Evolutionary conservation across 2,329 filamentous ascomycete genomes (phyloP).

Genomic region (Apiospora hydei): DNA sequence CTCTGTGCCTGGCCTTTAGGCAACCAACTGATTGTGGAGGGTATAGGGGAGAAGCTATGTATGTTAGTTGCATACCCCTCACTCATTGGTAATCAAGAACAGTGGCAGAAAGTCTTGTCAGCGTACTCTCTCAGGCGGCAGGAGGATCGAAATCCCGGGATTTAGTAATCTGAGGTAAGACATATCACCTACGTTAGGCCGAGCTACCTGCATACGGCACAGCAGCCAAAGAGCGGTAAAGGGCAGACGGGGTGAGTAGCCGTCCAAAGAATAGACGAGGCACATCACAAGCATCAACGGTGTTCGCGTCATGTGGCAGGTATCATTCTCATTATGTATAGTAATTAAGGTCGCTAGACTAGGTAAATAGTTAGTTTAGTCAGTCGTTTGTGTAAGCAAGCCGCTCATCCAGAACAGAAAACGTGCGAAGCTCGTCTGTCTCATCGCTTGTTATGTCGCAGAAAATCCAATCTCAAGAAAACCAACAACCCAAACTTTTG

Average conservation of each 20-base stretch:
- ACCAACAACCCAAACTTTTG: background rate
- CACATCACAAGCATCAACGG: no score
- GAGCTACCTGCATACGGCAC: background rate
- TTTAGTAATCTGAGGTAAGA: background rate
- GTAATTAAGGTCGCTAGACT: slow-evolving; percentile 16
- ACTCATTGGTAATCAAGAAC: background rate
- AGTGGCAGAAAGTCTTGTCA: background rate
- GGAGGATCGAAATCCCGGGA: background rate
- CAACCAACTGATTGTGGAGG: background rate
- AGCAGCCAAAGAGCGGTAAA: background rate
- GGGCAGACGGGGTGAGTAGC: no score
- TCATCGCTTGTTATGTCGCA: background rate
- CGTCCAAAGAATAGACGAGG: no score
- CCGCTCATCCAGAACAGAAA: background rate
- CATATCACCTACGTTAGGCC: no score
- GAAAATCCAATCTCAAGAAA: background rate
- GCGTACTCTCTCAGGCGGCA: background rate
- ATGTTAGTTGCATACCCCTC: background rate
- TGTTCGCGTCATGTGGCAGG: background rate
- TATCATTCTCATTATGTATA: background rate
- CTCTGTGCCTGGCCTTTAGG: background rate
- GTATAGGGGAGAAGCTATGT: background rate
- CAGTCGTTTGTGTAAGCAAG: background rate
- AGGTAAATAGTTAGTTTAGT: background rate
- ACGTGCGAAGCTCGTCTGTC: background rate